phyloP scores from a whole-genome alignment of 2,329 filamentous ascomycete species.

The Calonectria crousiana region DNA sequence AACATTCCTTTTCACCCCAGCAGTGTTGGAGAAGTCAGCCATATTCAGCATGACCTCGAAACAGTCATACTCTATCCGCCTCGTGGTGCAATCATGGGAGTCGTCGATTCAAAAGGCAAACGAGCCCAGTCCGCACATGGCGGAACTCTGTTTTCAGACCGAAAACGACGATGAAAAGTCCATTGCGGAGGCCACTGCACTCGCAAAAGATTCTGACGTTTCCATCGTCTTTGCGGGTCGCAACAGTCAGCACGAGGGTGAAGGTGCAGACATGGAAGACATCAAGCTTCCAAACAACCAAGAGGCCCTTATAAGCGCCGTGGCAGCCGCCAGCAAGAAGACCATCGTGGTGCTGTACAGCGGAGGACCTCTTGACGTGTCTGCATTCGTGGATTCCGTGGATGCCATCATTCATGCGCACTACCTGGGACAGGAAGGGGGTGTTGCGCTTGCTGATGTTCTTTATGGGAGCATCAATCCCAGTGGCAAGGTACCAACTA shows the following conservation, averaged over 20 bases:
- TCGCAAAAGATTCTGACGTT: neutral
- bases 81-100: neutral
- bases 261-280: neutral
- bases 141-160: neutral
- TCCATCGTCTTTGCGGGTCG: neutral
- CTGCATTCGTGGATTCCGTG: neutral
- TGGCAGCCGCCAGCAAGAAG: neutral
- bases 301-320: neutral
- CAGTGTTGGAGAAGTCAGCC: neutral
- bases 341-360: neutral
- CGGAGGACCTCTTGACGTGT: neutral
- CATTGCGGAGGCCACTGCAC: neutral
- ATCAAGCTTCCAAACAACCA: neutral
- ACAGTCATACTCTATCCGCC: neutral
- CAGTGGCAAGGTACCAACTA: neutral
- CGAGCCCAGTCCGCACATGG: neutral
- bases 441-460: neutral
- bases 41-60: neutral
- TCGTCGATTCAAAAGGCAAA: neutral
- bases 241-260: neutral
- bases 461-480: neutral
- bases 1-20: neutral
- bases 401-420: neutral
- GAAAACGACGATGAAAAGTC: neutral
- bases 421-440: neutral